Base-by-base conservation (phyloP, 2,329 filamentous ascomycete genomes). In the Exophiala dermatitidis region DNA sequence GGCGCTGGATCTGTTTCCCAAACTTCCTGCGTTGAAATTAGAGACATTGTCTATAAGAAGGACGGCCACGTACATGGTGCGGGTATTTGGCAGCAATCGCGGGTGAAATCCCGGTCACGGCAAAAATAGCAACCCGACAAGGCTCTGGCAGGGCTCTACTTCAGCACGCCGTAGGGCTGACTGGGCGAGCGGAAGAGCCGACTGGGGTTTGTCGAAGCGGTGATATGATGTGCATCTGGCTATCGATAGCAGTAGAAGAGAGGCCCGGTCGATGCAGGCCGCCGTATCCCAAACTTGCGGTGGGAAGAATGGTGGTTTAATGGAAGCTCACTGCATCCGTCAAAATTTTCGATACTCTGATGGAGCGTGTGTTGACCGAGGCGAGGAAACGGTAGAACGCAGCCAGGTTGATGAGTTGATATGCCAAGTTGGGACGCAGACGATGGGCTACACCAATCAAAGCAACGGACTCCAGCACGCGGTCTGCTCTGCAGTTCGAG, bases 1-100 rank as follows among this genome's bases (percentile, higher is more conserved):
- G 86, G 78, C 95, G 95, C 77, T 97, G 93, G 63, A 98, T 95
- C 71, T 96, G 89, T 78, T 98, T 98, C 72, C 93, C 93, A 77
- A 98, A 98, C 82, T 98, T 98, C 93, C 91, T 98, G 66, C 40
- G 19, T 57, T 45, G 32, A 37, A 8, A 53, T 61, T 53, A 60
- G 52, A 52, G 28, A 34, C 34, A 37, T 9, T 40, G 26, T 37
- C 50, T 43, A 46, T 30, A 46, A 54, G 48, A n/a, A 41, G 29
- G 43, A 48, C 31, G 40, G 44, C 33, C 45, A 46, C 48, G 51
- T 63, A 64, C 62, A 64, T 64, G 41, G 40, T 63, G 49, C 51
- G 48, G 32, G 53, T 49, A 38, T 34, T 40, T 46, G 34, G 41
- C 34, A 36, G 48, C 48, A 45, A 48, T 9, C 34, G 36, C 36